Evolutionary conservation across 164 flowering plant species (phyloP).

Genomic region (Vitis riparia): DNA sequence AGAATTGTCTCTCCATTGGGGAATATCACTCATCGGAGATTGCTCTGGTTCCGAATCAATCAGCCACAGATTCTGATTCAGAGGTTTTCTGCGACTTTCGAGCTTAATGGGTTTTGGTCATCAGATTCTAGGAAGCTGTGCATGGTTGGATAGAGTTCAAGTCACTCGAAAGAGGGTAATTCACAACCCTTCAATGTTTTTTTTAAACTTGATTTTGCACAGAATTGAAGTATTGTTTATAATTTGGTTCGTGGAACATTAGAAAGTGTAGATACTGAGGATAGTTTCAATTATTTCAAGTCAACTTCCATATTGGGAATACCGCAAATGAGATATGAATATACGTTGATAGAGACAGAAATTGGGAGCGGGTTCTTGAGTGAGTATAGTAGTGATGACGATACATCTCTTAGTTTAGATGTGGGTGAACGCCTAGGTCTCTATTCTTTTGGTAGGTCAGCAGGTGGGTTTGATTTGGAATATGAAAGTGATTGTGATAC

Average conservation of each 20-base stretch:
- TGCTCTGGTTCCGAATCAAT: conserved; percentile 5
- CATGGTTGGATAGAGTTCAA: conserved; percentile 33
- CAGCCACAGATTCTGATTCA: conserved; percentile 13
- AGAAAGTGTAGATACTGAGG: conserved; percentile 26
- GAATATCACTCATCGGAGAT: background rate
- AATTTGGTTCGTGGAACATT: conserved; percentile 36
- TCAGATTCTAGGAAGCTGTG: conserved; percentile 33
- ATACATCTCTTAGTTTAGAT: conserved; percentile 3
- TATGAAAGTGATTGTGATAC: conserved; percentile 27
- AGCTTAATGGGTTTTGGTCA: conserved; percentile 41
- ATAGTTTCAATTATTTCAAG: conserved; percentile 18
- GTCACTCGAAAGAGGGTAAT: conserved; percentile 7
- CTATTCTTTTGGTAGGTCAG: background rate
- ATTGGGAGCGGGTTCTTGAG: conserved; percentile 6
- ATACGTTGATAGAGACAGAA: conserved; percentile 20
- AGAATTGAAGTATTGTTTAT: conserved; percentile 12
- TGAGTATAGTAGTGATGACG: conserved; percentile 9
- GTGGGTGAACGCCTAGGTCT: background rate
- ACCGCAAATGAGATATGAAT: conserved; percentile 17
- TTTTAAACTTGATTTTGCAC: conserved; percentile 32
- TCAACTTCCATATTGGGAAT: conserved; percentile 29
- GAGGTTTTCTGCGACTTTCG: conserved; percentile 1
- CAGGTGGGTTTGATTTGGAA: conserved; percentile 19
- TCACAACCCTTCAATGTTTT: conserved; percentile 6
- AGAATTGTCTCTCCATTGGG: background rate